Conservation (phyloP, 371 early-diverging fungal genomes). For the Haplosporangium sp. region DNA sequence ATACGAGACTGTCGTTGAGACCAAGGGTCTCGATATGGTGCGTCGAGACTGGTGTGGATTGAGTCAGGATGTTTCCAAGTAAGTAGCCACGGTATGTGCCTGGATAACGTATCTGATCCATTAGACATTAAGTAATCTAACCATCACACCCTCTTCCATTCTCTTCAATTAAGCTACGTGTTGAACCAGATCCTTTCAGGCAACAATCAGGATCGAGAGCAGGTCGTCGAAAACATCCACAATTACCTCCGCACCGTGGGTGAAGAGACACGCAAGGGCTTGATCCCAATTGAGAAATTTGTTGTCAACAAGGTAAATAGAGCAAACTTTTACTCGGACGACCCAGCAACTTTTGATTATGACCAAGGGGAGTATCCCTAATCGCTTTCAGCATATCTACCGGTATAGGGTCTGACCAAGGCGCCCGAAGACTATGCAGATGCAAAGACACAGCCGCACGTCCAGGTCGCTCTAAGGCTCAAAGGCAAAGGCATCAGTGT, state of each 20-base stretch:
- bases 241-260: constrained; percentile 76
- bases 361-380: too few relatives aligned
- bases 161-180: constrained; percentile 63
- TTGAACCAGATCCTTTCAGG: constrained; percentile 81
- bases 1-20: constrained; percentile 80
- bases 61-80: constrained; percentile 88
- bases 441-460: constrained; percentile 94
- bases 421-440: constrained; percentile 94
- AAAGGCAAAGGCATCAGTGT: constrained; percentile 76
- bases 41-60: constrained; percentile 99
- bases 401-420: constrained; percentile 84
- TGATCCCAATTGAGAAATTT: constrained; percentile 86
- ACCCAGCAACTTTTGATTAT: too few relatives aligned
- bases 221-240: constrained; percentile 82
- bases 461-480: constrained; percentile 94
- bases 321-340: too few relatives aligned
- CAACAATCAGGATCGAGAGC: constrained; percentile 74
- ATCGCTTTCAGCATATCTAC: too few relatives aligned
- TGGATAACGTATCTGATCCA: too few relatives aligned
- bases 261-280: constrained; percentile 77
- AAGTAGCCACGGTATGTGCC: constrained; percentile 25
- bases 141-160: neutral
- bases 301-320: constrained; percentile 88
- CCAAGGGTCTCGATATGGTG: constrained; percentile 98
- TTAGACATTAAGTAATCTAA: neutral